Evolutionary conservation across 1,139 yeast genomes (phyloP), one percentile per base, ranked within the genome.

Genomic region (Scheffersomyces segobiensis): DNA sequence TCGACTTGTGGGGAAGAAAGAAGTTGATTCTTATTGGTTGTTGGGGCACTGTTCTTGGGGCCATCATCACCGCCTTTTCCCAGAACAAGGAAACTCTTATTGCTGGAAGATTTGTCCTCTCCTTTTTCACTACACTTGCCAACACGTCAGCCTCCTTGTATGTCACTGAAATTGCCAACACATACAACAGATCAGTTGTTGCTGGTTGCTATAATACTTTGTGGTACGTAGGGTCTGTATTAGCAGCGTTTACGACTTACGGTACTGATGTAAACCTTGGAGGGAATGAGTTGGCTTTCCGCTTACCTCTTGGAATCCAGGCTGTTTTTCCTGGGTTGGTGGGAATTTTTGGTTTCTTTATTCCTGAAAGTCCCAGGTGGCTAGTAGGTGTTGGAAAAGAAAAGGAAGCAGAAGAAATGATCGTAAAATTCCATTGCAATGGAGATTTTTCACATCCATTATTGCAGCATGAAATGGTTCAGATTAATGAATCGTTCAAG

Each of bases 361-460:
- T 85, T 22, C 89, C 89, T 1, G 90, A 86, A 64, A 81, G 87
- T 4, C 90, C 90, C 2, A 72, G 89, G 57, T 85, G 78, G 77
- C 70, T 83, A 42, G 74, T 84, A 8, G 69, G 78, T 19, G 71
- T 72, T 39, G 79, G 78, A 5, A 67, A 76, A 50, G 62, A 70
- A 17, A 73, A 73, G 5, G 71, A 73, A 22, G 87, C 88, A 3
- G 62, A 66, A 47, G 53, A 50, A 4, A 66, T 72, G 5, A 62
- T 72, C 32, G 70, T 67, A 18, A 65, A 69, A 39, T 64, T 63
- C 53, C 73, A 70, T 57, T 60, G 66, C 50, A 62, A 67, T 55
- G 71, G 70, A 51, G 67, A 69, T 51, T 58, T 53, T 20, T 58
- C 57, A 50, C 65, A 63, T 49, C 63, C 65, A 32, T 53, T 67